These are phyloP conservation scores for Dendryphion nanum DNA, from an alignment of 2,329 filamentous ascomycete genomes.

Conservation along the genomic window DNA sequence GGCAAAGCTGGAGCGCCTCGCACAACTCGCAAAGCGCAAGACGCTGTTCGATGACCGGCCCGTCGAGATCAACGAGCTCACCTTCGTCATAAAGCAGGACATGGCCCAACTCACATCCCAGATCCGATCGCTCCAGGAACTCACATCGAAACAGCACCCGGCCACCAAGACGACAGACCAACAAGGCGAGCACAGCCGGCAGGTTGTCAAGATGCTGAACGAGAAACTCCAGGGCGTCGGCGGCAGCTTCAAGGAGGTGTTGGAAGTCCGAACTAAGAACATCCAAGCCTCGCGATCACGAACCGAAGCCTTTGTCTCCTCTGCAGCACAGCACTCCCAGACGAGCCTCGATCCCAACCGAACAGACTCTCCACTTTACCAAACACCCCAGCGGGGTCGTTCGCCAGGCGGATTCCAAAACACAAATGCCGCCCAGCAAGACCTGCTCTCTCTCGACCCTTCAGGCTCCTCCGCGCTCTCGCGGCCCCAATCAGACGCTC, in stretches of 20 bases:
- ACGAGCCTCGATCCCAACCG: slow-evolving; percentile 60
- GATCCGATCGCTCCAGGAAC: slow-evolving; percentile 76
- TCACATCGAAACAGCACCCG: slow-evolving; percentile 76
- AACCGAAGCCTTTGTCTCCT: slow-evolving; percentile 95
- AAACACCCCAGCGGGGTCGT: slow-evolving; percentile 69
- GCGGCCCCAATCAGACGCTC: slow-evolving; percentile 70
- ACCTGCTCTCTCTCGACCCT: slow-evolving; percentile 81
- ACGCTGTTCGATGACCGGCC: slow-evolving; percentile 96
- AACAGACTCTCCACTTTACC: slow-evolving; percentile 84
- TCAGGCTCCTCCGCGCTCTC: slow-evolving; percentile 46
- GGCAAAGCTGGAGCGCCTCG: slow-evolving; percentile 90
- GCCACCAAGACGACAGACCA: slow-evolving; percentile 59
- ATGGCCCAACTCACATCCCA: slow-evolving; percentile 81
- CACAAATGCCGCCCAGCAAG: slow-evolving; percentile 49
- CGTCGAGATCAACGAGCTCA: slow-evolving; percentile 95
- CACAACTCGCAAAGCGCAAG: slow-evolving; percentile 91
- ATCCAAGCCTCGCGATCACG: slow-evolving; percentile 89
- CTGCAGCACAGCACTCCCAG: slow-evolving; percentile 75
- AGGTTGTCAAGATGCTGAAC: slow-evolving; percentile 88
- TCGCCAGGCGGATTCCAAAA: slow-evolving; percentile 47
- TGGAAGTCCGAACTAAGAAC: slow-evolving; percentile 95
- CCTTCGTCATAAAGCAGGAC: slow-evolving; percentile 97
- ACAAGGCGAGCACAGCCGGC: slow-evolving; percentile 96
- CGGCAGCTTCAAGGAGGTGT: slow-evolving; percentile 94
- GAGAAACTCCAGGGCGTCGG: slow-evolving; percentile 90